Conservation (phyloP, 306 rosid genomes). For the Acacia confusa region DNA sequence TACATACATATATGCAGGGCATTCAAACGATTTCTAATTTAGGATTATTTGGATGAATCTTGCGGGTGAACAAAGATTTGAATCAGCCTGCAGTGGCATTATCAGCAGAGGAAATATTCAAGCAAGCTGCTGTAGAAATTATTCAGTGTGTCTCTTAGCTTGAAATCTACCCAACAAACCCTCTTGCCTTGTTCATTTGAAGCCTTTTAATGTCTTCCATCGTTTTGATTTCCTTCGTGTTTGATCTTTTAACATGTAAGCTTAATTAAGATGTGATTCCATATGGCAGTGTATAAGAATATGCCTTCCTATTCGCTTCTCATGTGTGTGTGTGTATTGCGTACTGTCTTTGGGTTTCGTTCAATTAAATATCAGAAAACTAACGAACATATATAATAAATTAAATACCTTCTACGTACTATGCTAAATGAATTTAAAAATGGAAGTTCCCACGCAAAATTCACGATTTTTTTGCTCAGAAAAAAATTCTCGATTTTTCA, state of each 20-base stretch:
- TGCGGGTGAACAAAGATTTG: conserved; percentile 19
- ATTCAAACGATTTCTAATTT: not conserved
- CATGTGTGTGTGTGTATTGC: no score
- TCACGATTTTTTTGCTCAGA: no score
- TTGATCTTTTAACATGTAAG: not conserved
- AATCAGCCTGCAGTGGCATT: not conserved
- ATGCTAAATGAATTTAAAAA: no score
- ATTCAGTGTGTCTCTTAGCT: conserved; percentile 5
- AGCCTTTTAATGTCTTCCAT: not conserved
- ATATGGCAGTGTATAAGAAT: not conserved
- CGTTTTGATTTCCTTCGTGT: not conserved
- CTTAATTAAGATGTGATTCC: not conserved
- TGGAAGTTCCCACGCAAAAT: no score
- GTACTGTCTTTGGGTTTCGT: no score
- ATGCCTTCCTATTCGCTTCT: no score
- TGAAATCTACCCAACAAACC: not conserved
- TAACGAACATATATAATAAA: no score
- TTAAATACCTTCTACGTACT: no score
- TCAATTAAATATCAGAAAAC: no score
- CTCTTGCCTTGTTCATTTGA: not conserved
- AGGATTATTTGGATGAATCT: not conserved
- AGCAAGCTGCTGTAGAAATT: conserved; percentile 51
- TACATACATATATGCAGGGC: not conserved
- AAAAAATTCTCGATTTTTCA: no score
- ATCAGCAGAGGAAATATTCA: conserved; percentile 26